phyloP scores from a whole-genome alignment of 1,139 yeast species.

The Candida mesenterica region DNA sequence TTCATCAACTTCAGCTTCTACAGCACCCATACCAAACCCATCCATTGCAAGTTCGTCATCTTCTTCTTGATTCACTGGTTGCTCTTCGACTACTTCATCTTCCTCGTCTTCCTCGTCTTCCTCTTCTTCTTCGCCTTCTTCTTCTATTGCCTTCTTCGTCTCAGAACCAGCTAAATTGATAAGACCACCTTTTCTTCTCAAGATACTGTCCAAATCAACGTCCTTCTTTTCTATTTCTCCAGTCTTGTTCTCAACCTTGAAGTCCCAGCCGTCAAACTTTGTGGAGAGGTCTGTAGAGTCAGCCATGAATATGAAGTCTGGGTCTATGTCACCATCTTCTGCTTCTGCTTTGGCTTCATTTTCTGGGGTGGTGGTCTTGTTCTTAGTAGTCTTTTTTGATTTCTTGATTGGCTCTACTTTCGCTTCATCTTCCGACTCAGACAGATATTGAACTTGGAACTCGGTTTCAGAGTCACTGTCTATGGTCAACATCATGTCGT shows the following conservation, averaged over 20 bases:
- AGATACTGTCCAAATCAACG: conserved; percentile 85
- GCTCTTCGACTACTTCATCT: conserved; percentile 27
- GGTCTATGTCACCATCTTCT: conserved; percentile 55
- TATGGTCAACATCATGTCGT: conserved; percentile 33
- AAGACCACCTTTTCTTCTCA: conserved; percentile 77
- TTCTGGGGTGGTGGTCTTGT: conserved; percentile 8
- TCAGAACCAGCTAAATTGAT: conserved; percentile 49
- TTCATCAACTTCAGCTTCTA: conserved; percentile 18
- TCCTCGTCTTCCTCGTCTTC: conserved; percentile 29
- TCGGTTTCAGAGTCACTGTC: conserved; percentile 65
- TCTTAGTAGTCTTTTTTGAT: conserved; percentile 18
- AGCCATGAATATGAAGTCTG: conserved; percentile 65
- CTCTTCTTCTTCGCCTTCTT: conserved; percentile 29
- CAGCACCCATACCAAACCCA: conserved; percentile 19
- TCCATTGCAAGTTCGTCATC: conserved; percentile 21
- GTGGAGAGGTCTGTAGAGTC: conserved; percentile 54
- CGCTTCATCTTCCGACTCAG: conserved; percentile 22
- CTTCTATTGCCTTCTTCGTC: conserved; percentile 30
- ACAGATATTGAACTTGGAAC: conserved; percentile 11
- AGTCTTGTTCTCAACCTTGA: conserved; percentile 43
- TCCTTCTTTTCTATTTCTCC: conserved; percentile 39
- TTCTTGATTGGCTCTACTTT: conserved; percentile 15
- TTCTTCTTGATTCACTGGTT: conserved; percentile 20
- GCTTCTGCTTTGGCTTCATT: conserved; percentile 16
- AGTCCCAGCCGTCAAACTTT: conserved; percentile 80